Percentiles rank a stretch among this genome's conserved stretches.
Conservation (phyloP, 78 protist species). For the Creolimax fragrantissima region DNA sequence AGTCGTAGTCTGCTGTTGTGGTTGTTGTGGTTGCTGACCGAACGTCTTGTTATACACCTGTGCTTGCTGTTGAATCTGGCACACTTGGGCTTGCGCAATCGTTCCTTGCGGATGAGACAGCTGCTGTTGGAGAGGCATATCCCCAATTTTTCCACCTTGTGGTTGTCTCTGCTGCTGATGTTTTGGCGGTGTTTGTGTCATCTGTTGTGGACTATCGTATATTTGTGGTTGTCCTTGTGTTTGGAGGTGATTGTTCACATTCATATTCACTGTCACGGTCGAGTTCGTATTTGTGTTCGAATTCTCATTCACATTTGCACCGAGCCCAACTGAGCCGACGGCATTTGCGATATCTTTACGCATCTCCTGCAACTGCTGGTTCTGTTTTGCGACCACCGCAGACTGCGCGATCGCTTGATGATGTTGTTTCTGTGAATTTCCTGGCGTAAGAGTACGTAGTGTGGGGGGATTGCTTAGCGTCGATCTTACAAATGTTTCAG, state of each 20-base stretch:
- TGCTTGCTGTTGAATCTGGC: not conserved
- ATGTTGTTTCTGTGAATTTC: too few relatives aligned
- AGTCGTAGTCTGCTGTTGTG: not conserved
- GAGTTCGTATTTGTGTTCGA: too few relatives aligned
- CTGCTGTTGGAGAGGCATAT: not conserved
- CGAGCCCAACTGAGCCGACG: too few relatives aligned
- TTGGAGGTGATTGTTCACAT: not conserved
- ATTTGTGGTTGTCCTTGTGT: not conserved
- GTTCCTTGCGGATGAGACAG: not conserved
- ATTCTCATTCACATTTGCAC: too few relatives aligned
- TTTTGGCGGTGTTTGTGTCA: not conserved
- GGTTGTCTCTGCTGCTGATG: not conserved
- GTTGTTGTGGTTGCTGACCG: not conserved
- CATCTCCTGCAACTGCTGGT: too few relatives aligned
- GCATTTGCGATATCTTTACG: too few relatives aligned
- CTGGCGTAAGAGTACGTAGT: too few relatives aligned
- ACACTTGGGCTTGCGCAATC: not conserved
- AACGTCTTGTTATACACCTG: not conserved
- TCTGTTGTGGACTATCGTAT: not conserved
- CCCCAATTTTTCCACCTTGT: not conserved
- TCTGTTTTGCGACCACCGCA: too few relatives aligned
- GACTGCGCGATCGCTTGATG: too few relatives aligned
- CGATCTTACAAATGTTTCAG: too few relatives aligned
- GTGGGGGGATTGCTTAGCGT: too few relatives aligned
- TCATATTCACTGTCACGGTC: too few relatives aligned